Conservation (phyloP, 768 basidiomycete genomes). For the Phanerodontia chrysosporium region DNA sequence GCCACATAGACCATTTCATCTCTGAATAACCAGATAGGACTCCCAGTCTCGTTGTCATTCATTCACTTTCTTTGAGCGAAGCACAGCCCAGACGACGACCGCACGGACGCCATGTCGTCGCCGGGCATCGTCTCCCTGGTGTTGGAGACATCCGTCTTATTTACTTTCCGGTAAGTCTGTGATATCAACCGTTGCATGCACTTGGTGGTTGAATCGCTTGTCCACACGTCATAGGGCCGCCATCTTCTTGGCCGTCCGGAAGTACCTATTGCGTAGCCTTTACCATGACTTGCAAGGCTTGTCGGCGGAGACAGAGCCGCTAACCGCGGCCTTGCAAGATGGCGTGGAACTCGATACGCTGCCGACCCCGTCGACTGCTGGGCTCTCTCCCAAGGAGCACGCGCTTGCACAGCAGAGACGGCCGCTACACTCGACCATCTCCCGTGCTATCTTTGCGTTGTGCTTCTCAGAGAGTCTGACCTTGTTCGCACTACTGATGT, state of each 20-base stretch:
- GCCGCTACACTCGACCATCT: constrained; percentile 50
- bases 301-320: constrained; percentile 26
- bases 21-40: too few species aligned
- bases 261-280: constrained; percentile 52
- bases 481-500: constrained; percentile 67
- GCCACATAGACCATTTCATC: too few species aligned
- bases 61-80: too few species aligned
- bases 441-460: constrained; percentile 58
- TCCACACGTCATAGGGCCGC: too few species aligned
- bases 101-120: not conserved
- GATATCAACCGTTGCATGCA: too few species aligned
- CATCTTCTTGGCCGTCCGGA: constrained; percentile 55
- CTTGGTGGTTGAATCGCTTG: too few species aligned
- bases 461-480: constrained; percentile 75
- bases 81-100: not conserved
- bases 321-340: constrained; percentile 6
- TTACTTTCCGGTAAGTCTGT: not conserved
- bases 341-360: constrained; percentile 37
- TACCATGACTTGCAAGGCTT: constrained; percentile 56
- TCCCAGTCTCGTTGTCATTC: too few species aligned
- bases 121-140: not conserved
- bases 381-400: not conserved
- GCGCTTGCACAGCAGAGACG: constrained; percentile 4
- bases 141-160: not conserved
- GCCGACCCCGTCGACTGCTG: constrained; percentile 30